Evolutionary conservation across 768 basidiomycete genomes (phyloP), one percentile per base, ranked within the genome.

Genomic region (Cyathus striatus): DNA sequence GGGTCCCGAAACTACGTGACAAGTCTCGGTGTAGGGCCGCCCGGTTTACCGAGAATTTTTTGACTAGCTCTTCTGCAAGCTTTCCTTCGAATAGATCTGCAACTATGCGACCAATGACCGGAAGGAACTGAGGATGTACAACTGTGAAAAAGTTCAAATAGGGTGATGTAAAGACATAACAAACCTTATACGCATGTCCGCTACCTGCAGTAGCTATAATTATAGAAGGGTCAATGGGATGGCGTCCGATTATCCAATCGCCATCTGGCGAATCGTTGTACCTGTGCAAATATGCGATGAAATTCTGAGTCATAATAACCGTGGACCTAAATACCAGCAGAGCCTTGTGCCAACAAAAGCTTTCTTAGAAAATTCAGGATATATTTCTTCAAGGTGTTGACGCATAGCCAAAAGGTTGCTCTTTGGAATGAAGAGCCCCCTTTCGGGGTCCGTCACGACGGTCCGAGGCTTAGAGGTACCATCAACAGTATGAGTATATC

Each of bases 261-360:
- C 80, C 83, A 54, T 93, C 86, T 1, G 81, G 74, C 4, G 91
- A 81, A 53, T 96, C 94, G 18, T 84, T 84, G 59, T 97, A 97
- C 90, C 90, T 93, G 49, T 36, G 14, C 6, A 40, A 24, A 30
- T 25, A 16, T 16, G 42, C 41, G 26, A 43, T 23, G 51, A 33
- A 33, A 51, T 40, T 25, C 6, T 47, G 10, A n/a, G n/a, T n/a
- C n/a, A n/a, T n/a, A n/a, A n/a, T n/a, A n/a, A n/a, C n/a, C 41
- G 27, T 13, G 9, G 32, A 22, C 3, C 13, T 16, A 59, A 78
- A 58, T 56, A 90, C 94, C 94, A 97, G 65, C 94, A 98, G 49
- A 98, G 61, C 46, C 94, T 66, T 9, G 92, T 94, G 5, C 68
- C 68, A 23, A 63, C 57, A 55, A 92, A 87, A 0, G 86, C 76